A percentile compares a stretch with the other conserved stretches of the same genome.
phyloP scores from a whole-genome alignment of 805 yeast genomes.

The Candida palmyrensis region DNA sequence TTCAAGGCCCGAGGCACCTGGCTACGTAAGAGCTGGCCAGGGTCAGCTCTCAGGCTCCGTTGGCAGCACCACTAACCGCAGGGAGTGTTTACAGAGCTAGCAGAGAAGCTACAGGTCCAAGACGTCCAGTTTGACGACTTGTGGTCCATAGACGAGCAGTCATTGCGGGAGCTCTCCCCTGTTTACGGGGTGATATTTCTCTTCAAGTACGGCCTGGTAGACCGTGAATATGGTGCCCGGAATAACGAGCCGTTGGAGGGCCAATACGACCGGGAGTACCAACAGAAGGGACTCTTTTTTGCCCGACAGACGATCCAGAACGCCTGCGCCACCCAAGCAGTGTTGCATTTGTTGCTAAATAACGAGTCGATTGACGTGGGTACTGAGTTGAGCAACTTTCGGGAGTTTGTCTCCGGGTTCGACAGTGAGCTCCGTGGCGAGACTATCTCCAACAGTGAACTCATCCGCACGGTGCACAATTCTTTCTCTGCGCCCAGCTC shows the following conservation, averaged over 20 bases:
- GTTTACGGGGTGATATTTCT: conserved; percentile 58
- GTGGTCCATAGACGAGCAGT: conserved; percentile 44
- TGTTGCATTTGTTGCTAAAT: conserved; percentile 51
- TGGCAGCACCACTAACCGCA: conserved; percentile 13
- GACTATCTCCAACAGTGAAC: conserved; percentile 53
- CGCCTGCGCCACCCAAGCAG: conserved; percentile 75
- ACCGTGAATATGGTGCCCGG: conserved; percentile 23
- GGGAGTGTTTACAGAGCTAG: conserved; percentile 61
- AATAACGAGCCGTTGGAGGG: conserved; percentile 41
- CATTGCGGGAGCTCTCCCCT: conserved; percentile 32
- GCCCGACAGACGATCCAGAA: conserved; percentile 61
- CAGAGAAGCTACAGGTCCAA: conserved; percentile 49
- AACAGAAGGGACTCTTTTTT: conserved; percentile 43
- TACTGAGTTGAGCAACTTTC: conserved; percentile 40
- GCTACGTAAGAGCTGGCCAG: background rate
- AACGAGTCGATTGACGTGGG: conserved; percentile 41
- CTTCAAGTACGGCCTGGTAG: conserved; percentile 51
- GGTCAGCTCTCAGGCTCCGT: background rate
- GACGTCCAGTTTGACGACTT: conserved; percentile 56
- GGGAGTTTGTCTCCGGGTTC: conserved; percentile 45
- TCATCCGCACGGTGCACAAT: conserved; percentile 53
- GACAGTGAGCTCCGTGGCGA: conserved; percentile 59
- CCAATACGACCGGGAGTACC: conserved; percentile 30
- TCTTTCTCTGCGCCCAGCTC: conserved; percentile 54
- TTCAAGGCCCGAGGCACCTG: background rate